A percentile compares a stretch with the other conserved stretches of the same genome.
phyloP scores from a whole-genome alignment of 192 early-diverging fungal species.

The Umbelopsis vinacea region DNA sequence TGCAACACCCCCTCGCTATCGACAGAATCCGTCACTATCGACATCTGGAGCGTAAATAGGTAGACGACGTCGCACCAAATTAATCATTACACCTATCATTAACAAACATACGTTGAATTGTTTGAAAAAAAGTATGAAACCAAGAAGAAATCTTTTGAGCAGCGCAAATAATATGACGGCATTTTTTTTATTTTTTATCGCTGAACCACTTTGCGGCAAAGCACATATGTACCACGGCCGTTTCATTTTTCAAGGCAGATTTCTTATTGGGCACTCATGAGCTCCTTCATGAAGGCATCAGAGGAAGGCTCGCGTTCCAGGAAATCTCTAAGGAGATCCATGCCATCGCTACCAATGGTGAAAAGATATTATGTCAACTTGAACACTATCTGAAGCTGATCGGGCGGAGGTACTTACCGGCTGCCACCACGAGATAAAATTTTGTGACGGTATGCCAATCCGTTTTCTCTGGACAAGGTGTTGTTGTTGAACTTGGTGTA shows the following conservation, averaged over 20 bases:
- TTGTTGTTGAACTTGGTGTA: conserved; percentile 70
- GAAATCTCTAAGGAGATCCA: conserved; percentile 72
- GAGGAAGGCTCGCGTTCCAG: conserved; percentile 81
- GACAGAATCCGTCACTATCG: too few species aligned
- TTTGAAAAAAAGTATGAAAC: too few species aligned
- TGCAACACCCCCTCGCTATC: too few species aligned
- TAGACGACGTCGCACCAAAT: too few species aligned
- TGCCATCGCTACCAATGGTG: conserved; percentile 58
- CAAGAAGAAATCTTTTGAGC: too few species aligned
- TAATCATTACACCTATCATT: too few species aligned
- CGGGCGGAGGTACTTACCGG: conserved; percentile 31
- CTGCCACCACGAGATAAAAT: conserved; percentile 76
- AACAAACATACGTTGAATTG: too few species aligned
- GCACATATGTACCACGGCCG: too few species aligned
- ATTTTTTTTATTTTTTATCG: too few species aligned
- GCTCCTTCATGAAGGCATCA: conserved; percentile 78
- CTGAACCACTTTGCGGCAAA: too few species aligned
- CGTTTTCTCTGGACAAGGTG: conserved; percentile 60
- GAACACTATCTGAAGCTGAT: background rate
- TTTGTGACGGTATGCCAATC: conserved; percentile 74
- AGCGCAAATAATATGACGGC: too few species aligned
- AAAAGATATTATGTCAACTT: background rate
- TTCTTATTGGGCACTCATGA: conserved; percentile 53
- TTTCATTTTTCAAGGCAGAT: background rate
- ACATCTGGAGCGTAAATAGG: too few species aligned